Conservation (phyloP, 441 rosid species). For the Populus tomentosa region DNA sequence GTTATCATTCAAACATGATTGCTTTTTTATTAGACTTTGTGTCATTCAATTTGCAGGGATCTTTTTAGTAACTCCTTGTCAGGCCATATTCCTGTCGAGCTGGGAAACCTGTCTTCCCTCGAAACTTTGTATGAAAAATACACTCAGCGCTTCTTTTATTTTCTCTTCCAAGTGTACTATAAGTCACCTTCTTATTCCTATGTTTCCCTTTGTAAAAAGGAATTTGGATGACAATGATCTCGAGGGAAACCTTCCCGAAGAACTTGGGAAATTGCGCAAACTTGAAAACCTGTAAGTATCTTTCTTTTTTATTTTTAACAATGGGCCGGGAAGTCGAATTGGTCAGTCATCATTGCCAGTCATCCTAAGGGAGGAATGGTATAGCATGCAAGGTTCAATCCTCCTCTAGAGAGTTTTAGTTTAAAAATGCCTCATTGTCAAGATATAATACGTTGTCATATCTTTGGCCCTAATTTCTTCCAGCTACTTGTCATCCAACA, state of each 20-base stretch:
- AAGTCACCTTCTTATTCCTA: not conserved
- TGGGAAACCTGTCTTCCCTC: not conserved
- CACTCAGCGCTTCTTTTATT: not conserved
- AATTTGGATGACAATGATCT: not conserved
- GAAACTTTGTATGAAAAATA: not conserved
- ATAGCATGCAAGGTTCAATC: not conserved
- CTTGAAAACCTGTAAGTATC: rapidly evolving
- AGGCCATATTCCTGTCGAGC: not conserved
- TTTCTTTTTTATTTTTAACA: not conserved
- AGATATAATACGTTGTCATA: too few relatives aligned
- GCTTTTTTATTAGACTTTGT: not conserved
- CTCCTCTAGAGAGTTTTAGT: not conserved
- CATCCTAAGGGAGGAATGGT: too few relatives aligned
- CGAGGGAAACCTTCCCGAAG: not conserved
- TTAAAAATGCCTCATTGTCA: not conserved
- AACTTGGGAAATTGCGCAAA: not conserved
- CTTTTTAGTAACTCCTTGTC: not conserved
- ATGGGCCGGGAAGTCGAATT: too few relatives aligned
- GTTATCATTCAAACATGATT: too few relatives aligned
- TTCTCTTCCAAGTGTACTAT: not conserved
- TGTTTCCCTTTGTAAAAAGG: not conserved
- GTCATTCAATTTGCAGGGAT: not conserved
- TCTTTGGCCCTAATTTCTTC: not conserved
- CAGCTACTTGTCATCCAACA: not conserved
- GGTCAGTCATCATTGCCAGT: too few relatives aligned